These are phyloP conservation scores for Helicostylum pulchrum DNA, from an alignment of 192 early-diverging fungal genomes.

Conservation along the genomic window DNA sequence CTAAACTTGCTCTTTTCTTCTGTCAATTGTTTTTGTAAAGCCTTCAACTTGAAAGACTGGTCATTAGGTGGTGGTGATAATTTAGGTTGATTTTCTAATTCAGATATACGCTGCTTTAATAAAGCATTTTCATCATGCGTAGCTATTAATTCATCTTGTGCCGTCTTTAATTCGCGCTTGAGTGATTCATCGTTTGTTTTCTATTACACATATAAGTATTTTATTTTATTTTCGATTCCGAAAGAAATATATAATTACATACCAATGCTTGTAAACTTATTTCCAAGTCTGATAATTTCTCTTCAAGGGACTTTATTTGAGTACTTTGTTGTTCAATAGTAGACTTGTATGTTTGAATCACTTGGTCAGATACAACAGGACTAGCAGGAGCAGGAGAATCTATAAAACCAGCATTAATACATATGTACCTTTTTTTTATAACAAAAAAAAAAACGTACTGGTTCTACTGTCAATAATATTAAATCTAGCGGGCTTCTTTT, in stretches of 20 bases:
- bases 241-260: background rate
- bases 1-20: constrained; percentile 31
- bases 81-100: background rate
- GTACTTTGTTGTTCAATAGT: constrained; percentile 19
- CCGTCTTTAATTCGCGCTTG: constrained; percentile 1
- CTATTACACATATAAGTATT: background rate
- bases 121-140: constrained; percentile 6
- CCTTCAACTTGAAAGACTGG: background rate
- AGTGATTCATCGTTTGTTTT: background rate
- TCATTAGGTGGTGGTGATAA: background rate
- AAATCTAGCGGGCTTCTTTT: constrained; percentile 33
- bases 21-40: constrained; percentile 14
- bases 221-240: background rate
- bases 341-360: constrained; percentile 1
- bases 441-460: background rate
- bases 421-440: no score
- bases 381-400: constrained; percentile 2
- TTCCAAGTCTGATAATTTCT: constrained; percentile 4
- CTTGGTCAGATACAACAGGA: background rate
- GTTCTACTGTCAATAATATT: constrained; percentile 7
- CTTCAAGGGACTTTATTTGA: constrained; percentile 13
- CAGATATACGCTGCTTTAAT: background rate
- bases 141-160: constrained; percentile 5
- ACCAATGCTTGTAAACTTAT: background rate
- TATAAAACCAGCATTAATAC: no score